Conservation (phyloP, 768 basidiomycete species). For the Lactifluus pinguis region DNA sequence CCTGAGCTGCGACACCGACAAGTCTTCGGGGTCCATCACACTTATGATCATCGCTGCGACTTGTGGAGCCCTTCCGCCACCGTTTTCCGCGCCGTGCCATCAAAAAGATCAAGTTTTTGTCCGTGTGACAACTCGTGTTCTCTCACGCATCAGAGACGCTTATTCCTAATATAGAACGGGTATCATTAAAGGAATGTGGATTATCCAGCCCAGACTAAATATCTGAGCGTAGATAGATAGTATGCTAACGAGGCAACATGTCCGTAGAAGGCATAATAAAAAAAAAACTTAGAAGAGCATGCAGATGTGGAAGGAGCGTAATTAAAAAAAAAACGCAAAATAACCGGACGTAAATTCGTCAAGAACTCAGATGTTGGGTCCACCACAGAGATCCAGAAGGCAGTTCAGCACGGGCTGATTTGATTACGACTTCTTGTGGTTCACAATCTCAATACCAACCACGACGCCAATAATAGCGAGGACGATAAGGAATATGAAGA, state of each 20-base stretch:
- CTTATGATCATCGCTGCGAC: background rate
- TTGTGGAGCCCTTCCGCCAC: background rate
- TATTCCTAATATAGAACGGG: background rate
- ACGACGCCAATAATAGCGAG: constrained; percentile 60
- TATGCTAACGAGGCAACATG: background rate
- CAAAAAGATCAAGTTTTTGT: background rate
- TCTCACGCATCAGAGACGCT: background rate
- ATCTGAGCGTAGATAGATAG: background rate
- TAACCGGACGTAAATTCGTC: background rate
- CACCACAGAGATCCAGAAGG: background rate
- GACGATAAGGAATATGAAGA: constrained; percentile 56
- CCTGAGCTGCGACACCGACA: no score
- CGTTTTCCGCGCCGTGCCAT: background rate
- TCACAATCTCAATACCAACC: constrained; percentile 47
- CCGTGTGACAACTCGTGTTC: background rate
- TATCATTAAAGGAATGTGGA: constrained; percentile 4
- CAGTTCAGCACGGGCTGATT: background rate
- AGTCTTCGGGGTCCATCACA: no score
- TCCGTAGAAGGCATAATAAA: background rate
- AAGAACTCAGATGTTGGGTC: background rate
- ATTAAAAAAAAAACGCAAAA: background rate
- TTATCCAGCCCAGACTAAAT: background rate
- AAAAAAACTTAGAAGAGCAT: background rate
- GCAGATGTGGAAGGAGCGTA: background rate
- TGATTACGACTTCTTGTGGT: constrained; percentile 28